Evolutionary conservation across 768 basidiomycete species (phyloP), one percentile per base, ranked within the genome.

Genomic region (Leucosporidium scottii): DNA sequence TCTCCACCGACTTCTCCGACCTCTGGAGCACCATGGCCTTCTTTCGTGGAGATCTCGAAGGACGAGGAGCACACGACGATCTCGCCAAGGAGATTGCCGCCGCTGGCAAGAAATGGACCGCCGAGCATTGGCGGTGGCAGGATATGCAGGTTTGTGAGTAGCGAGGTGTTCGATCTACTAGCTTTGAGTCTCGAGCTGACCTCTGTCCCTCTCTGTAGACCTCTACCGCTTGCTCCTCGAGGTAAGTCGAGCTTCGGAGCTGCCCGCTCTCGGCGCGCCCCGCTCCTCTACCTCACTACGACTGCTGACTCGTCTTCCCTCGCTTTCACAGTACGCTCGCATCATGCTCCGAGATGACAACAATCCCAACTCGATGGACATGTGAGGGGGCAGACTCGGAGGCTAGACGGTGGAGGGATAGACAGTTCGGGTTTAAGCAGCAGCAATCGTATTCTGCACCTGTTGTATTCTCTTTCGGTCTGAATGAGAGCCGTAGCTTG

Each of bases 21-120:
- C 65, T 91, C 6, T 83, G 87, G 75, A 88, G 90, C 68, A 79
- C 84, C 2, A 80, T 88, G 50, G 77, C 85, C 1, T 91, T 91
- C 79, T 90, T 90, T 78, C 83, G 84, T 0, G 86, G 87, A 0
- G 83, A 84, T 67, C 79, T 80, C 9, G 47, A 60, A 64, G 85
- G 85, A 7, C 80, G 82, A 28, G 82, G 82, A 3, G 83, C 80
- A 0, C 87, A 89, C 70, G 87, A 89, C 55, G 82, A 80, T 1
- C 73, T 87, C 53, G 87, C 83, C 1, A 74, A 75, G 50, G 81
- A 79, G 59, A 87, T 89, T 51, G 87, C 85, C 0, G 59, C 74
- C 0, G 80, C 81, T 0, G 86, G 88, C 4, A 30, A 54, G 34
- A 13, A 62, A 20, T 76, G 75, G 75, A 60, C 75, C 1, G n/a